Percentiles rank a stretch among this genome's conserved stretches.
Evolutionary conservation across 78 protist species (phyloP).

Genomic region (Pigoraptor vietnamica): DNA sequence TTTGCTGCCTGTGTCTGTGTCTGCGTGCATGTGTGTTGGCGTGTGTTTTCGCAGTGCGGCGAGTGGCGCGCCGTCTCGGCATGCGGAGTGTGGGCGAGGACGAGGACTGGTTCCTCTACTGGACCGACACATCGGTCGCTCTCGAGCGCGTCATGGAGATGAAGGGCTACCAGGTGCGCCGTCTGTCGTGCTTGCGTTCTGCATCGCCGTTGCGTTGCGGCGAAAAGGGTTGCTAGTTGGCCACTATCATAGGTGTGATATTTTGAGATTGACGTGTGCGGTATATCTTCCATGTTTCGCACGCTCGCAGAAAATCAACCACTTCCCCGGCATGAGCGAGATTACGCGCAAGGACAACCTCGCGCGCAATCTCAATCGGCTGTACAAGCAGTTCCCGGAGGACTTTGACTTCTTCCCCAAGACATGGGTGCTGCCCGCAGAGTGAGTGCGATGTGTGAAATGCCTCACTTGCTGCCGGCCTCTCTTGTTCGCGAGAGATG

Average conservation of each 20-base stretch:
- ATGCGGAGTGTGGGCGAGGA: neutral
- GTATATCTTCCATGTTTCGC: too few relatives aligned
- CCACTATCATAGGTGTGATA: neutral
- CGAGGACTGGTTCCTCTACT: neutral
- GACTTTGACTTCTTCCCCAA: slow-evolving; percentile 33
- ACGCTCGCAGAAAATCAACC: slow-evolving; percentile 43
- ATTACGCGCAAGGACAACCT: slow-evolving; percentile 51
- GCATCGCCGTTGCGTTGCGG: neutral
- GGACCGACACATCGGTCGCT: neutral
- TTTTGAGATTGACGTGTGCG: neutral
- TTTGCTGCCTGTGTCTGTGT: too few relatives aligned
- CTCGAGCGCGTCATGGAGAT: neutral
- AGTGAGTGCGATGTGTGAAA: neutral
- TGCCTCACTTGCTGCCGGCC: too few relatives aligned
- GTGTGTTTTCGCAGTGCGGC: neutral
- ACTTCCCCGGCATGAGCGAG: slow-evolving; percentile 52
- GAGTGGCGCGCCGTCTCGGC: neutral
- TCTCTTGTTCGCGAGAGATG: too few relatives aligned
- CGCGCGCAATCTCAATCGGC: slow-evolving; percentile 35
- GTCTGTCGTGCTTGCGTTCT: neutral
- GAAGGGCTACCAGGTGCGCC: neutral
- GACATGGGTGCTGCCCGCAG: slow-evolving; percentile 42
- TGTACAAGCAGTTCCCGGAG: neutral
- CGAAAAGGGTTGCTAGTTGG: too few relatives aligned
- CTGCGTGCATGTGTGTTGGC: neutral